Percentiles rank a stretch among this genome's conserved stretches.
These are phyloP conservation scores for Lenzites betulinus DNA, from an alignment of 768 basidiomycete species.

Conservation along the genomic window DNA sequence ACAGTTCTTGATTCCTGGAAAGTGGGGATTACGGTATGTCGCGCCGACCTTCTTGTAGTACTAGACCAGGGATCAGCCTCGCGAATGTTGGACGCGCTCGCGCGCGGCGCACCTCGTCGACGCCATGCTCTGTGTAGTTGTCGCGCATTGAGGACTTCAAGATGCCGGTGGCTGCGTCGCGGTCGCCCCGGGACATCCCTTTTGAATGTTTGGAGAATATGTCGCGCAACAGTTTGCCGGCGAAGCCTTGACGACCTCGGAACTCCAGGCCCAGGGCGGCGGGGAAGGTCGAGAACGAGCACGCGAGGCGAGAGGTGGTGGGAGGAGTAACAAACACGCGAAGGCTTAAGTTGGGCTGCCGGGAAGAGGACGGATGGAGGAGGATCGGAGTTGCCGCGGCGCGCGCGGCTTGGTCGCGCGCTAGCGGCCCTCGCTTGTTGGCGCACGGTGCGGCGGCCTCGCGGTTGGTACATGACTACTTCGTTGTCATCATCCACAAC, in stretches of 20 bases:
- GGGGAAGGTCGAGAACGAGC: not conserved
- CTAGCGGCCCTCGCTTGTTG: not conserved
- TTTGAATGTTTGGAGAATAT: conserved; percentile 10
- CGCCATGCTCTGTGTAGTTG: conserved; percentile 54
- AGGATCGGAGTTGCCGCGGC: not conserved
- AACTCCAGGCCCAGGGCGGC: not conserved
- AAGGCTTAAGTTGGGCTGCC: conserved; percentile 10
- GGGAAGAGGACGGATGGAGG: not conserved
- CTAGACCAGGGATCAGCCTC: conserved; percentile 31
- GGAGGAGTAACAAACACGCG: not conserved
- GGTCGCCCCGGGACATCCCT: conserved; percentile 29
- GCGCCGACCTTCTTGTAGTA: conserved; percentile 67
- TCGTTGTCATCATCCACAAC: not conserved
- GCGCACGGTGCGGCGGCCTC: not conserved
- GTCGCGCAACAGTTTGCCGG: conserved; percentile 19
- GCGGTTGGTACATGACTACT: not conserved
- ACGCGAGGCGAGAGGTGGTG: not conserved
- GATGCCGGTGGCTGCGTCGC: conserved; percentile 27
- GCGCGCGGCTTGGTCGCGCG: not conserved
- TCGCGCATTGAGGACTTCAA: conserved; percentile 48
- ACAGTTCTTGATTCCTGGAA: conserved; percentile 60
- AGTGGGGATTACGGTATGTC: conserved; percentile 75
- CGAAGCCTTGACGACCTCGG: not conserved
- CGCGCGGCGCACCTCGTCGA: conserved; percentile 48
- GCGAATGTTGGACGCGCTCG: not conserved